Percentiles rank a stretch among this genome's conserved stretches.
Conservation (phyloP, 2,329 filamentous ascomycete species). For the Conoideocrella luteorostrata region DNA sequence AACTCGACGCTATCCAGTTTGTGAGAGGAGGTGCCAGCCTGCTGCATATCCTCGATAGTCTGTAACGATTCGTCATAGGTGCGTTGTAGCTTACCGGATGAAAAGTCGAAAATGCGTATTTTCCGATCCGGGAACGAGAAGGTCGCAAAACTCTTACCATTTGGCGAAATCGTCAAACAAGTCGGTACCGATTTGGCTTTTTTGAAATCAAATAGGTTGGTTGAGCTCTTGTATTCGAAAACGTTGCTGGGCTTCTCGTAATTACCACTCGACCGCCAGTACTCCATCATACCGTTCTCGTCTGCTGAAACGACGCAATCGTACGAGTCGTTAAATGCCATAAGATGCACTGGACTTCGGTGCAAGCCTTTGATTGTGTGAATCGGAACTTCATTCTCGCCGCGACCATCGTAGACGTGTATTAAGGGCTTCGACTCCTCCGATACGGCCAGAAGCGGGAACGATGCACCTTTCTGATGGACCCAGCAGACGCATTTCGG, state of each 20-base stretch:
- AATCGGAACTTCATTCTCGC: constrained; percentile 68
- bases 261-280: constrained; percentile 75
- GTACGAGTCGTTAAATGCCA: constrained; percentile 82
- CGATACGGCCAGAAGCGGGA: constrained; percentile 80
- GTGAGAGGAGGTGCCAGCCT: constrained; percentile 75
- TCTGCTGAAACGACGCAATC: constrained; percentile 91
- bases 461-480: constrained; percentile 77
- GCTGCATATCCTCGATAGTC: constrained; percentile 89
- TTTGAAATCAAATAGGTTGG: constrained; percentile 94
- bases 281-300: constrained; percentile 89
- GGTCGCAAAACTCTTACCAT: constrained; percentile 77
- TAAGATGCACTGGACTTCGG: constrained; percentile 69
- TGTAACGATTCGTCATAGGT: constrained; percentile 93
- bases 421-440: constrained; percentile 67
- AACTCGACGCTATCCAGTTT: constrained; percentile 90
- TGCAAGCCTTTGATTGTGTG: constrained; percentile 78
- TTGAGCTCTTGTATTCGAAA: constrained; percentile 88
- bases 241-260: constrained; percentile 91
- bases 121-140: constrained; percentile 92
- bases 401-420: constrained; percentile 81
- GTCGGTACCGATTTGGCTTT: constrained; percentile 83
- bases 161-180: constrained; percentile 78
- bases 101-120: constrained; percentile 89
- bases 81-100: constrained; percentile 77
- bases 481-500: constrained; percentile 88